Conservation (phyloP, 2,329 filamentous ascomycete species). For the Calonectria hawksworthii region DNA sequence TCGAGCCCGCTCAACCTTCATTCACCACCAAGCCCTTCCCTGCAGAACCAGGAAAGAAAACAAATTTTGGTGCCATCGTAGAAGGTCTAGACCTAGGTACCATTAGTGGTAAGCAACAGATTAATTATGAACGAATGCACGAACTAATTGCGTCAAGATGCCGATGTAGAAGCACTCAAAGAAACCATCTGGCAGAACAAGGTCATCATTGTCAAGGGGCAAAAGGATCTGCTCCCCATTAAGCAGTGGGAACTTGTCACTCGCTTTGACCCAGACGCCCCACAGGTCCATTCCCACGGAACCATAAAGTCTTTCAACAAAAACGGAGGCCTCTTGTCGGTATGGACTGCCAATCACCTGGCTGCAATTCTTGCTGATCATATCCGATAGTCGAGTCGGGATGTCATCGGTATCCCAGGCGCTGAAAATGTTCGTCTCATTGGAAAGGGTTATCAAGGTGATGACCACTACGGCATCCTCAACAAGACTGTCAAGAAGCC, state of each 20-base stretch:
- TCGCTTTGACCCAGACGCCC: not conserved
- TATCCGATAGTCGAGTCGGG: not conserved
- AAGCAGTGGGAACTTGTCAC: not conserved
- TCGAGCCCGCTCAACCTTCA: not conserved
- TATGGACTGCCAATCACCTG: not conserved
- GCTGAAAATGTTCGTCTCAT: slow-evolving; percentile 2
- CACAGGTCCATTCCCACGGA: not conserved
- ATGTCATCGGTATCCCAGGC: not conserved
- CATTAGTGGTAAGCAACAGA: not conserved
- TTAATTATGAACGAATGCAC: no score
- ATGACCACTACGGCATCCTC: not conserved
- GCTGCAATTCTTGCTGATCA: not conserved
- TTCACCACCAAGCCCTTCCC: not conserved
- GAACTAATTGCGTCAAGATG: not conserved
- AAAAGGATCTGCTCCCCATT: not conserved
- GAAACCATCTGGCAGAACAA: not conserved
- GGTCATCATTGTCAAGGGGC: not conserved
- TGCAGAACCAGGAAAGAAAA: not conserved
- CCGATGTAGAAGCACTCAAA: not conserved
- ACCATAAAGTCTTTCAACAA: not conserved
- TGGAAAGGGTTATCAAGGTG: not conserved
- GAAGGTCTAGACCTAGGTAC: not conserved
- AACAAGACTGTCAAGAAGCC: not conserved
- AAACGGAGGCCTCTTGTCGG: not conserved
- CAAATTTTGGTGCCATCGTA: not conserved